These are phyloP conservation scores for Tarenaya hassleriana DNA, from an alignment of 345 rosid genomes.

Conservation along the genomic window DNA sequence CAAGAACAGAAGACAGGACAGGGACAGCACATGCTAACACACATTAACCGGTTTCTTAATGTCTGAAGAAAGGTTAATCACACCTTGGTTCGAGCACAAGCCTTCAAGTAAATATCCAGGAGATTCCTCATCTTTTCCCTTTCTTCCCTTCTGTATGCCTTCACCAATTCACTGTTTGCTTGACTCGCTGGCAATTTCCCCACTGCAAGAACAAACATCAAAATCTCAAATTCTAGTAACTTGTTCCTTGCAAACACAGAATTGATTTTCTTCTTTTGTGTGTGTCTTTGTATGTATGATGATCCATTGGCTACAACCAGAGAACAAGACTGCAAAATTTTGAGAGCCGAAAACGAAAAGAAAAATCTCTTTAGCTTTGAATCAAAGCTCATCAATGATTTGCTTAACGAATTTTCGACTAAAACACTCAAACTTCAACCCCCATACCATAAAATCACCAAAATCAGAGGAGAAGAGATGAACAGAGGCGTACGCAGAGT, in stretches of 20 bases:
- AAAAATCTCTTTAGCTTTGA: no score
- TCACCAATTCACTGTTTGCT: constrained; percentile 44
- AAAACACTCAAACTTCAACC: no score
- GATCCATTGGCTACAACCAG: no score
- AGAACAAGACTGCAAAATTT: no score
- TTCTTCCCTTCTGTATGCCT: constrained; percentile 48
- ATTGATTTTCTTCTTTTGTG: no score
- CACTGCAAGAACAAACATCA: constrained; percentile 35
- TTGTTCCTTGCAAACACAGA: background rate
- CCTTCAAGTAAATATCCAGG: constrained; percentile 34
- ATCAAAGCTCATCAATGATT: no score
- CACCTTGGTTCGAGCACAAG: constrained; percentile 42
- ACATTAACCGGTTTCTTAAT: background rate
- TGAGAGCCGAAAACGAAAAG: no score
- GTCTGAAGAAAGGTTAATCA: constrained; percentile 12
- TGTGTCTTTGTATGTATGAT: no score
- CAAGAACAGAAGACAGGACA: no score
- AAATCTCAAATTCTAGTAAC: background rate
- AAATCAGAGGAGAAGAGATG: background rate
- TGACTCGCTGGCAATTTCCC: constrained; percentile 61
- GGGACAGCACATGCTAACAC: no score
- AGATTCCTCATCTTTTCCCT: constrained; percentile 37
- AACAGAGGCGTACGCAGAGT: constrained; percentile 39
- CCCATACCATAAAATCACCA: background rate
- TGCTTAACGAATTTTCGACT: no score